Conservation (phyloP, 2,329 filamentous ascomycete species). For the Fusarium graminum region DNA sequence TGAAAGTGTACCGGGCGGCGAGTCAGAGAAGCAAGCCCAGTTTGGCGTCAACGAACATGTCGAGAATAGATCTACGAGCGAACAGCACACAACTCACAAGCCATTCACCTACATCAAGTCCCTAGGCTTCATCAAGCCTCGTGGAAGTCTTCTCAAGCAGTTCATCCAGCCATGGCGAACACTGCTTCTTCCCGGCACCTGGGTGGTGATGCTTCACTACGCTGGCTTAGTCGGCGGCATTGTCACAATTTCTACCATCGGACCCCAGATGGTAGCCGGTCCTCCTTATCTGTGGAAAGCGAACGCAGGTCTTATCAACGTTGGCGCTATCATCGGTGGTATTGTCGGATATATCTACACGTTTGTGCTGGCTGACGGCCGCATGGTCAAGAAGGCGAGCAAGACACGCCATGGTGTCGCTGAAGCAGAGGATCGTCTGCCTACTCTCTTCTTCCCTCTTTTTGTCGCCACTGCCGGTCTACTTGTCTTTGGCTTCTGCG, state of each 20-base stretch:
- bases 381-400: conserved; percentile 25
- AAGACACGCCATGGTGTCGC: conserved; percentile 45
- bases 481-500: conserved; percentile 56
- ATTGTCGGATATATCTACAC: conserved; percentile 50
- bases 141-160: conserved; percentile 10
- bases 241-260: conserved; percentile 54
- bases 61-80: conserved; percentile 1
- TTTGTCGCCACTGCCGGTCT: conserved; percentile 51
- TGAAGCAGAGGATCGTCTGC: conserved; percentile 54
- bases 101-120: conserved; percentile 24
- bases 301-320: conserved; percentile 53
- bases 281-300: conserved; percentile 54
- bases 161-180: conserved; percentile 35
- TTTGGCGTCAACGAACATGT: conserved; percentile 25
- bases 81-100: neutral
- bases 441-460: conserved; percentile 50
- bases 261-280: conserved; percentile 48
- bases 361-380: conserved; percentile 41
- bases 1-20: neutral
- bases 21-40: conserved; percentile 12
- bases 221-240: conserved; percentile 54
- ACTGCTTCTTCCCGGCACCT: conserved; percentile 50
- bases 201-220: conserved; percentile 56
- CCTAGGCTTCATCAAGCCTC: conserved; percentile 27
- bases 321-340: conserved; percentile 53